phyloP scores from a whole-genome alignment of 2,329 filamentous ascomycete species.

The Trichophyton schoenleinii region DNA sequence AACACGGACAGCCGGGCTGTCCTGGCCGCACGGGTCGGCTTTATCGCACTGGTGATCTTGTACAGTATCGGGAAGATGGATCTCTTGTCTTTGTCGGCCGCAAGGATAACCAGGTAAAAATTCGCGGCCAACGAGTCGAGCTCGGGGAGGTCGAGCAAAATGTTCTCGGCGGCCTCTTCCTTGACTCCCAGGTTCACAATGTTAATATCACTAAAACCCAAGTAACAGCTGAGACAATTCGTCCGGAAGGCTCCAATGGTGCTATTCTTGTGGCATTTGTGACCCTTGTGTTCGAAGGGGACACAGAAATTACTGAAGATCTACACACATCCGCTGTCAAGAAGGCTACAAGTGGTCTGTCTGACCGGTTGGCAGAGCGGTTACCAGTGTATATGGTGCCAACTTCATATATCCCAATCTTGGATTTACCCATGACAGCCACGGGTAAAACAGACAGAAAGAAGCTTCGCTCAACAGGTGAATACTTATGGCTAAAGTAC shows the following conservation, averaged over 20 bases:
- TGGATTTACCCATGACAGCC: not conserved
- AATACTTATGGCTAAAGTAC: not conserved
- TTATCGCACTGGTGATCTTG: slow-evolving; percentile 18
- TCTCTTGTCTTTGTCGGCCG: slow-evolving; percentile 14
- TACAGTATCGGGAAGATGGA: slow-evolving; percentile 14
- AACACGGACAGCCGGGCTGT: not conserved
- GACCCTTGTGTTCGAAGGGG: not conserved
- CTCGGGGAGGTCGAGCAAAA: slow-evolving; percentile 56
- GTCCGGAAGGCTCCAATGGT: not conserved
- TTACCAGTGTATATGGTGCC: slow-evolving; percentile 7
- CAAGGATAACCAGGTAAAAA: slow-evolving; percentile 54
- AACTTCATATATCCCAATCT: slow-evolving; percentile 2
- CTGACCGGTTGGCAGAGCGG: not conserved
- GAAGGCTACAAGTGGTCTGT: not conserved
- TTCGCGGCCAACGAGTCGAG: slow-evolving; percentile 71
- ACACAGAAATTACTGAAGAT: not conserved
- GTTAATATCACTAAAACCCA: not conserved
- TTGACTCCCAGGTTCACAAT: not conserved
- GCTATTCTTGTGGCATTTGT: not conserved
- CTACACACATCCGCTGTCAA: not conserved
- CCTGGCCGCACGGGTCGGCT: not conserved
- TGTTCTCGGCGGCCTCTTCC: slow-evolving; percentile 31
- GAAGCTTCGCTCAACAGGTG: not conserved
- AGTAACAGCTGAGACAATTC: not conserved
- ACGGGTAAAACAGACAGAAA: slow-evolving; percentile 2